Base-by-base conservation (phyloP, 192 early-diverging fungal species). In the Chytriomyces confervae region DNA sequence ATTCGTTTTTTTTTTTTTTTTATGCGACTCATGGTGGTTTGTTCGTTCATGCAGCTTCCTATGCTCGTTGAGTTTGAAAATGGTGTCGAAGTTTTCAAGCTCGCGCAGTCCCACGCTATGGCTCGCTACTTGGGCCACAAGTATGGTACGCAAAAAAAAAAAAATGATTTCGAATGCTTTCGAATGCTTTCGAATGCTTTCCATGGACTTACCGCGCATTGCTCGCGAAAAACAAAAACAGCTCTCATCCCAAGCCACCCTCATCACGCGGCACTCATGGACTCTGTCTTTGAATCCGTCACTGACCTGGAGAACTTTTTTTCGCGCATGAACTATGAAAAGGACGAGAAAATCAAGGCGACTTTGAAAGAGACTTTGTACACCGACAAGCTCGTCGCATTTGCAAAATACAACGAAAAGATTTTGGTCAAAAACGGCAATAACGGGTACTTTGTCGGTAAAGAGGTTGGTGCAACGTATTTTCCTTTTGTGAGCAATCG, bases 21-120 rank as follows among this genome's bases (percentile, higher is more conserved):
- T n/a, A 5, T 60, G 13, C 57, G 20, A 16, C 13, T 20, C 20
- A 60, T 60, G 36, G 36, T 4, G 0, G 0, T 36, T 36, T 36
- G 36, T 36, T 65, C 11, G 18, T 23, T 29, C 46, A 70, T 64
- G 62, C 62, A 75, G 76, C 66, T 77, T 9, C 76, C 76, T 6
- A 7, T 77, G 1, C 76, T 77, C 27, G 63, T 69, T 45, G 76
- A 77, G 51, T 46, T 61, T 57, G 67, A 77, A 60, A 60, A 68
- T 46, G 67, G 51, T 5, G 36, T 13, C 20, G 76, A 77, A 45
- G 50, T 69, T 18, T 77, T 77, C 43, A 48, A 60, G n/a, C 18
- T 77, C 13, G 65, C 76, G 2, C 76, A 77, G 48, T 77, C 76
- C 50, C 16, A 77, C 57, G 76, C 76, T 7, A 77, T 77, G 16